A percentile compares a stretch with the other conserved stretches of the same genome.
Conservation (phyloP, 345 rosid genomes). For the Erysimum cheiranthoides region DNA sequence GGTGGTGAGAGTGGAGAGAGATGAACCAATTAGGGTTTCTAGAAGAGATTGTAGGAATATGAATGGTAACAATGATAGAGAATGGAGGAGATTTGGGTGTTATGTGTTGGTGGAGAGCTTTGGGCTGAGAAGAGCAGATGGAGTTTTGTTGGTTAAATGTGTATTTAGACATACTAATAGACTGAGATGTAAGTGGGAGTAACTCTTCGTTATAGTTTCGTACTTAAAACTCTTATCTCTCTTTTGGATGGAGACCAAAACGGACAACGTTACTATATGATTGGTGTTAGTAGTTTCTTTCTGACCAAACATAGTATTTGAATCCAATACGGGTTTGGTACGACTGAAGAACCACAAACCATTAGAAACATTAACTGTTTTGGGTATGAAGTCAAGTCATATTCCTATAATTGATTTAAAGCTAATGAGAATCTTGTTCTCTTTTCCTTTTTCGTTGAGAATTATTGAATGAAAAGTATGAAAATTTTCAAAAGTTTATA, state of each 20-base stretch:
- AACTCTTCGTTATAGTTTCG: not conserved
- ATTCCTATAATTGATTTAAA: too few relatives aligned
- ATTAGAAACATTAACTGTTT: not conserved
- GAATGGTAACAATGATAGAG: conserved; percentile 36
- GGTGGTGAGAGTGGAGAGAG: conserved; percentile 60
- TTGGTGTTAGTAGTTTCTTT: not conserved
- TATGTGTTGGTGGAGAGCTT: conserved; percentile 78
- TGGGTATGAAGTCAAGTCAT: too few relatives aligned
- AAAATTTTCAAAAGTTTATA: too few relatives aligned
- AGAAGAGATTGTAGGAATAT: conserved; percentile 29
- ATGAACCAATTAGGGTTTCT: conserved; percentile 42
- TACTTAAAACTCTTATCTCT: not conserved
- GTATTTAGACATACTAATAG: conserved; percentile 60
- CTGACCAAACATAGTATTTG: not conserved
- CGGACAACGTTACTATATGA: not conserved
- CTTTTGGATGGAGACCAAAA: not conserved
- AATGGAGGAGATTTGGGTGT: conserved; percentile 64
- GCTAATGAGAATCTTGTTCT: too few relatives aligned
- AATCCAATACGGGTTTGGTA: not conserved
- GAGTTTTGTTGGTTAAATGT: conserved; percentile 55
- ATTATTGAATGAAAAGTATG: too few relatives aligned
- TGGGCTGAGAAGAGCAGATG: conserved; percentile 75
- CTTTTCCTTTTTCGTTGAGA: too few relatives aligned
- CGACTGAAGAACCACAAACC: not conserved
- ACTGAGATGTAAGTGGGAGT: conserved; percentile 57